phyloP scores from a whole-genome alignment of 345 rosid species.

The Bruguiera sexangula region DNA sequence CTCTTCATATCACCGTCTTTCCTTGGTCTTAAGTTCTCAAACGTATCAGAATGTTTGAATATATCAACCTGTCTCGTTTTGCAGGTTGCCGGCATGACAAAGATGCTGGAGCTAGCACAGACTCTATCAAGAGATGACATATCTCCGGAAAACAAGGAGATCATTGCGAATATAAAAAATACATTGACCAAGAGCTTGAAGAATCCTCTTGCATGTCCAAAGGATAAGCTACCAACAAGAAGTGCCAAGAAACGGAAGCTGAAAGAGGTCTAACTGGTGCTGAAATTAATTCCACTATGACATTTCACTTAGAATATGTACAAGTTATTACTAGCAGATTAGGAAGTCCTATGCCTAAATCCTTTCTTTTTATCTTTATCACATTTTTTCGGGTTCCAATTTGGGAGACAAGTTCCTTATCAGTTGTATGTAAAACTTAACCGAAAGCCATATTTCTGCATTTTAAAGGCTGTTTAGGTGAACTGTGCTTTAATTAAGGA shows the following conservation, averaged over 20 bases:
- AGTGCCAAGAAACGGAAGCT: constrained; percentile 11
- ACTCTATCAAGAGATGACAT: constrained; percentile 13
- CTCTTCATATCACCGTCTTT: constrained; percentile 3
- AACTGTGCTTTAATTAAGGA: background rate
- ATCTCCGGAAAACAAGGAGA: background rate
- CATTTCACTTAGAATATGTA: too few relatives aligned
- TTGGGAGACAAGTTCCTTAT: background rate
- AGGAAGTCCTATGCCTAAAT: too few relatives aligned
- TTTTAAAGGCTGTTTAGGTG: background rate
- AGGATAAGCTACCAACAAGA: constrained; percentile 11
- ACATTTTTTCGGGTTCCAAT: background rate
- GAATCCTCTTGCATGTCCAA: constrained; percentile 7
- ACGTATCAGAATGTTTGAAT: background rate
- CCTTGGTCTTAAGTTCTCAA: background rate
- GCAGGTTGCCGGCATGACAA: constrained; percentile 12
- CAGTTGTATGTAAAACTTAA: too few relatives aligned
- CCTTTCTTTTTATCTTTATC: too few relatives aligned
- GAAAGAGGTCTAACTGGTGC: background rate
- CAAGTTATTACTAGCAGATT: too few relatives aligned
- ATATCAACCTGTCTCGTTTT: background rate
- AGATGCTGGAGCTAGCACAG: constrained; percentile 14
- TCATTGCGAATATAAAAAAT: background rate
- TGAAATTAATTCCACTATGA: background rate
- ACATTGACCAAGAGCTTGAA: constrained; percentile 13
- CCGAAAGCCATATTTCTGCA: background rate